phyloP scores from a whole-genome alignment of 108 stramenopile genomes.

The Discostella pseudostelligera region DNA sequence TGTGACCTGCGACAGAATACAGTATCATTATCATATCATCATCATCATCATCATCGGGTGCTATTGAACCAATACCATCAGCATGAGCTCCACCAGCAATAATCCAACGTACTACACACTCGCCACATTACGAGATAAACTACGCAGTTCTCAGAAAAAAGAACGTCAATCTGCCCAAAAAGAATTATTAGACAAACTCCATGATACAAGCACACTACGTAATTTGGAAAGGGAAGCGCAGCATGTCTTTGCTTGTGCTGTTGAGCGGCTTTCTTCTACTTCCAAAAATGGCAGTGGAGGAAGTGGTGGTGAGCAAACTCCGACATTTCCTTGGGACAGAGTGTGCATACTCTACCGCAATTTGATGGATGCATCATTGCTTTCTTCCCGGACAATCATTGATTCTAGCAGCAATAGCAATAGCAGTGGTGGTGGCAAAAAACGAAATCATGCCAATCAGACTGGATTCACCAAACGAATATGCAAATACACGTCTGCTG shows the following conservation, averaged over 20 bases:
- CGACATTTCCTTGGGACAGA: conserved; percentile 29
- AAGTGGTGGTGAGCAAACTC: not conserved
- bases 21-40: too few relatives aligned
- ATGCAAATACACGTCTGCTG: conserved; percentile 31
- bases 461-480: conserved; percentile 29
- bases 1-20: too few relatives aligned
- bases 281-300: not conserved
- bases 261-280: not conserved
- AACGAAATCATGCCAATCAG: conserved; percentile 28
- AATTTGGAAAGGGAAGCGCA: conserved; percentile 35
- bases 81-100: not conserved
- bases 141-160: conserved; percentile 29
- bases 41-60: too few relatives aligned
- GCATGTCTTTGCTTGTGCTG: conserved; percentile 11
- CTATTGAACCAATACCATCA: too few relatives aligned
- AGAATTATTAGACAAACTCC: conserved; percentile 32
- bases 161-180: conserved; percentile 35
- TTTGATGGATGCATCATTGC: conserved; percentile 33
- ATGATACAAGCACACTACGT: conserved; percentile 20
- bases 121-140: conserved; percentile 32
- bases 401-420: not conserved
- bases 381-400: conserved; percentile 17
- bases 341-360: conserved; percentile 30
- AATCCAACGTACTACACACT: conserved; percentile 39
- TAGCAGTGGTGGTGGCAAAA: not conserved